These are phyloP conservation scores for Talaromyces islandicus DNA, from an alignment of 2,329 filamentous ascomycete genomes.

Conservation along the genomic window DNA sequence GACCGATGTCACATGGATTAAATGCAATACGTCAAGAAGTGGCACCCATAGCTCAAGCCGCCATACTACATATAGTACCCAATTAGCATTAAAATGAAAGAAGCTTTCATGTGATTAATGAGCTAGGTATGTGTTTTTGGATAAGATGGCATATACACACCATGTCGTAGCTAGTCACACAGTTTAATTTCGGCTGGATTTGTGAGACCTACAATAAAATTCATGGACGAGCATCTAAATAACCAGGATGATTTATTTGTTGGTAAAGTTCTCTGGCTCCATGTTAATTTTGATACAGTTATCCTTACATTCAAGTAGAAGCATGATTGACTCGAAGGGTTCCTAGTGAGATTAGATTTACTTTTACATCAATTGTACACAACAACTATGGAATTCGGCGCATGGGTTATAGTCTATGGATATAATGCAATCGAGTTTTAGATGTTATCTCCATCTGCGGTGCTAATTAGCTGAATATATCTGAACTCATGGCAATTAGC, in stretches of 20 bases:
- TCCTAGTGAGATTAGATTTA: not conserved
- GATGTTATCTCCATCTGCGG: too few relatives aligned
- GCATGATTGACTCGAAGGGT: not conserved
- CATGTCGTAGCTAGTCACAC: not conserved
- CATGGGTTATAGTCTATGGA: too few relatives aligned
- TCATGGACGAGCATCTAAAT: not conserved
- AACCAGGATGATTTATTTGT: not conserved
- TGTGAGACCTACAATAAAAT: not conserved
- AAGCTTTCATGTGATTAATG: not conserved
- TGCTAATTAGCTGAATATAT: not conserved
- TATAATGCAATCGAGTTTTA: too few relatives aligned
- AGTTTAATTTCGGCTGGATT: not conserved
- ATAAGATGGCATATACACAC: not conserved
- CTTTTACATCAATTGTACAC: too few relatives aligned
- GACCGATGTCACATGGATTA: not conserved
- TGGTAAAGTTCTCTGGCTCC: too few relatives aligned
- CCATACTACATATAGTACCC: not conserved
- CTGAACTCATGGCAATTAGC: not conserved
- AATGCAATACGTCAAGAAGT: not conserved
- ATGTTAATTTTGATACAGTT: not conserved
- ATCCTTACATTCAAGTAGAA: not conserved
- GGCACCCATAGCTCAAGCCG: not conserved
- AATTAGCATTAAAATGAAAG: not conserved
- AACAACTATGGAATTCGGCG: too few relatives aligned
- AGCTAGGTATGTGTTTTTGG: not conserved